These are phyloP conservation scores for Starmera pachycereana DNA, from an alignment of 805 yeast genomes.

Conservation along the genomic window DNA sequence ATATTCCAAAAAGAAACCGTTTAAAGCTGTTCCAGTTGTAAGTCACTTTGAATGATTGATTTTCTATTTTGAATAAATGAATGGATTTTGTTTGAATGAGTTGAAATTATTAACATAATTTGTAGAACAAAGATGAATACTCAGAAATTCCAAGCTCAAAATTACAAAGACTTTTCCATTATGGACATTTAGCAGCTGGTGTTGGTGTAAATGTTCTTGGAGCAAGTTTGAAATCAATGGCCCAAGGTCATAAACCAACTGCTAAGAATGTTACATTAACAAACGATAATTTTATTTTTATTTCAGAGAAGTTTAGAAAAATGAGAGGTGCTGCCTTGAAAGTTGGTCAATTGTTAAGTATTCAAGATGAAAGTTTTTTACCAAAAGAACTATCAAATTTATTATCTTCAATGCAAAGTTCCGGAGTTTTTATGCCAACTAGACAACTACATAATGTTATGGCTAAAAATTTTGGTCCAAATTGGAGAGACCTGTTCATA, in stretches of 20 bases:
- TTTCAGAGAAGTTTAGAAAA: conserved; percentile 78
- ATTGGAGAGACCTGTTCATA: conserved; percentile 65
- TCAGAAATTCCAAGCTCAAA: conserved; percentile 82
- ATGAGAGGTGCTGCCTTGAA: conserved; percentile 99
- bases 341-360: conserved; percentile 93
- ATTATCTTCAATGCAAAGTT: conserved; percentile 77
- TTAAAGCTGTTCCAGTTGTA: not conserved
- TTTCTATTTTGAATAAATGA: not conserved
- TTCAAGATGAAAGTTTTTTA: conserved; percentile 79
- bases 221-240: conserved; percentile 63
- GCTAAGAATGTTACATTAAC: conserved; percentile 56
- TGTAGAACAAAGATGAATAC: conserved; percentile 30
- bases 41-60: not conserved
- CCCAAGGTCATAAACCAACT: conserved; percentile 39
- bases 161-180: conserved; percentile 83
- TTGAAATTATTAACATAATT: not conserved
- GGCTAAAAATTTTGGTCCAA: conserved; percentile 59
- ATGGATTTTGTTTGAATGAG: not conserved
- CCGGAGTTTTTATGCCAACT: conserved; percentile 95
- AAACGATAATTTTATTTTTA: conserved; percentile 75
- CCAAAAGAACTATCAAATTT: conserved; percentile 81
- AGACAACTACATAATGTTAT: conserved; percentile 75
- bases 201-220: conserved; percentile 77
- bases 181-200: conserved; percentile 86
- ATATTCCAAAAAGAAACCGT: not conserved